phyloP scores from a whole-genome alignment of 2,329 filamentous ascomycete genomes.

The Cercospora sp. region DNA sequence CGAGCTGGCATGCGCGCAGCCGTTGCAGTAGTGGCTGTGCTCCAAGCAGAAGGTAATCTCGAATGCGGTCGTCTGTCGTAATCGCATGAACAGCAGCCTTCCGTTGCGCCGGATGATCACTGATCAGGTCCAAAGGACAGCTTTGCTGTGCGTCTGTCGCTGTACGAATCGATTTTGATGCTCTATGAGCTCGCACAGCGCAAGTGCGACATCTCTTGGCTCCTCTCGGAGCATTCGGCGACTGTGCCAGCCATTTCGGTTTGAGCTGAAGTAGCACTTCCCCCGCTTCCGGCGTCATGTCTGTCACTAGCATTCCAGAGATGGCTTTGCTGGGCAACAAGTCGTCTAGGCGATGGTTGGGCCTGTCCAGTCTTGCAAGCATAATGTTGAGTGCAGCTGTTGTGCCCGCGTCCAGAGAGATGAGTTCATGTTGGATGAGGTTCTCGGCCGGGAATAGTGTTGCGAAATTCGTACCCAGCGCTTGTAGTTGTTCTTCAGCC shows the following conservation, averaged over 20 bases:
- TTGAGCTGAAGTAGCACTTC: slow-evolving; percentile 46
- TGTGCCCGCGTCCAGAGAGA: slow-evolving; percentile 29
- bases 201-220: slow-evolving; percentile 50
- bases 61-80: slow-evolving; percentile 29
- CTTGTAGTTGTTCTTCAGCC: slow-evolving; percentile 32
- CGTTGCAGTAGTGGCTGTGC: slow-evolving; percentile 41
- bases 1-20: slow-evolving; percentile 41
- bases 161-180: slow-evolving; percentile 28
- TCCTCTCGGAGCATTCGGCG: slow-evolving; percentile 44
- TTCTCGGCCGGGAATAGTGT: slow-evolving; percentile 35
- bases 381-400: slow-evolving; percentile 29
- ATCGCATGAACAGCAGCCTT: slow-evolving; percentile 28
- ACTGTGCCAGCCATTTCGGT: slow-evolving; percentile 52
- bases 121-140: slow-evolving; percentile 46
- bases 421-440: slow-evolving; percentile 35
- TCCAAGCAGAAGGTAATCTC: slow-evolving; percentile 32
- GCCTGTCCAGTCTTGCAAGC: slow-evolving; percentile 27
- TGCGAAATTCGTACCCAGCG: slow-evolving; percentile 32
- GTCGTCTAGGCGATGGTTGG: slow-evolving; percentile 30
- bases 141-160: slow-evolving; percentile 36
- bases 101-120: slow-evolving; percentile 31
- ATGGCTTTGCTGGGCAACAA: slow-evolving; percentile 32
- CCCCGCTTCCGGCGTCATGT: slow-evolving; percentile 36
- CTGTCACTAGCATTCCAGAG: slow-evolving; percentile 38
- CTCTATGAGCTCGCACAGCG: slow-evolving; percentile 44